Percentiles rank a stretch among this genome's conserved stretches.
Conservation (phyloP, 1,139 yeast genomes). For the Saccharomyces hybrid region DNA sequence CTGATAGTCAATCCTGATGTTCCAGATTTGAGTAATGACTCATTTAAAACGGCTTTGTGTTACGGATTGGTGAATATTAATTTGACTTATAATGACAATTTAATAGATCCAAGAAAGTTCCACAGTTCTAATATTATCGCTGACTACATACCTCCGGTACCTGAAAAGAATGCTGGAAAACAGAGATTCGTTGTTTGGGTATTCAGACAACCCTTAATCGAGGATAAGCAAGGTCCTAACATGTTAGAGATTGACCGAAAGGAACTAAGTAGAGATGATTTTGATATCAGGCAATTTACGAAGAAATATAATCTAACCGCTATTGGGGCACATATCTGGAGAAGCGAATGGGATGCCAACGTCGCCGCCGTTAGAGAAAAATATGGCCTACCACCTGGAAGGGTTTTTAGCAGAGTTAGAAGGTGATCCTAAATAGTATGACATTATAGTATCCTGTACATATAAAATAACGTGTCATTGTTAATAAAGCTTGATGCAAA, state of each 20-base stretch:
- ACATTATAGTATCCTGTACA: slow-evolving; percentile 1
- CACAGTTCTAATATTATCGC: slow-evolving; percentile 31
- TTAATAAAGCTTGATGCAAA: background rate
- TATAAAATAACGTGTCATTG: background rate
- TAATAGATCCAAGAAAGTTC: slow-evolving; percentile 46
- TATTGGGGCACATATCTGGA: slow-evolving; percentile 90
- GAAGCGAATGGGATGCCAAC: slow-evolving; percentile 75
- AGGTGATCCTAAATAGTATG: slow-evolving; percentile 13
- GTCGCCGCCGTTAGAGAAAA: slow-evolving; percentile 57
- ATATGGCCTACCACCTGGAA: slow-evolving; percentile 67
- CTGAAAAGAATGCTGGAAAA: slow-evolving; percentile 76
- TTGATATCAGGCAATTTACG: slow-evolving; percentile 67
- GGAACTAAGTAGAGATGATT: slow-evolving; percentile 37
- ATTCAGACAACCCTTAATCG: slow-evolving; percentile 49
- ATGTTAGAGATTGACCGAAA: slow-evolving; percentile 16
- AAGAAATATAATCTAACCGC: slow-evolving; percentile 49
- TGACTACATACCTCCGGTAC: slow-evolving; percentile 75
- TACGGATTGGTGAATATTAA: slow-evolving; percentile 72
- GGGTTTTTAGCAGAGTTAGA: slow-evolving; percentile 58
- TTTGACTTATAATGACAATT: slow-evolving; percentile 50
- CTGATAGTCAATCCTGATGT: slow-evolving; percentile 86
- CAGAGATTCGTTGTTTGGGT: slow-evolving; percentile 92
- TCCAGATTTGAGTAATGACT: slow-evolving; percentile 65
- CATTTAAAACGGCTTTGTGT: slow-evolving; percentile 64
- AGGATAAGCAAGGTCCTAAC: slow-evolving; percentile 9